Evolutionary conservation across 345 rosid species (phyloP).

Genomic region (Dovyalis caffra): DNA sequence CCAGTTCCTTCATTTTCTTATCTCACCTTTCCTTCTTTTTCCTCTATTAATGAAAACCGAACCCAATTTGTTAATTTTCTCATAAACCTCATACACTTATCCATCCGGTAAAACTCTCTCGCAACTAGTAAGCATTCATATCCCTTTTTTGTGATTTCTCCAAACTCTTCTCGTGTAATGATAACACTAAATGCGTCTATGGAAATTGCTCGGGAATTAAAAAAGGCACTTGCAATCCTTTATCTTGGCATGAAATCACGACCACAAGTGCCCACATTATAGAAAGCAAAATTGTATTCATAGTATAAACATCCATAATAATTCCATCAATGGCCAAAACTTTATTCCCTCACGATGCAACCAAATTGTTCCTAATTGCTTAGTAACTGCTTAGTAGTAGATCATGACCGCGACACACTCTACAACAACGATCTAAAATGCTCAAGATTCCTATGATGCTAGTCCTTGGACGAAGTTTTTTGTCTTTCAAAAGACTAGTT

Average conservation of each 20-base stretch:
- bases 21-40: constrained; percentile 54
- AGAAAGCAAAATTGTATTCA: constrained; percentile 63
- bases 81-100: constrained; percentile 53
- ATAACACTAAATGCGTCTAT: constrained; percentile 66
- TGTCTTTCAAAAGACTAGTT: constrained; percentile 83
- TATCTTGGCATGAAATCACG: constrained; percentile 92
- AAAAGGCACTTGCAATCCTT: constrained; percentile 76
- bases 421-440: constrained; percentile 84
- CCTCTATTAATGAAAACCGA: constrained; percentile 59
- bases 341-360: constrained; percentile 54
- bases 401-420: constrained; percentile 96
- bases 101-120: constrained; percentile 77
- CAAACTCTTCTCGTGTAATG: constrained; percentile 62
- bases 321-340: constrained; percentile 55
- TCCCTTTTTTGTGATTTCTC: constrained; percentile 78
- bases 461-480: constrained; percentile 31
- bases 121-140: constrained; percentile 66
- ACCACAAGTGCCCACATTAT: constrained; percentile 96
- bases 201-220: constrained; percentile 60
- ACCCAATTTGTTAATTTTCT: constrained; percentile 63
- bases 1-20: too few relatives aligned
- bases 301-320: constrained; percentile 63
- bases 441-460: constrained; percentile 37
- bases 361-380: constrained; percentile 61
- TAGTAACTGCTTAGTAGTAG: constrained; percentile 85